Base-by-base conservation (phyloP, 257 asterid species). In the Solanum okadae region DNA sequence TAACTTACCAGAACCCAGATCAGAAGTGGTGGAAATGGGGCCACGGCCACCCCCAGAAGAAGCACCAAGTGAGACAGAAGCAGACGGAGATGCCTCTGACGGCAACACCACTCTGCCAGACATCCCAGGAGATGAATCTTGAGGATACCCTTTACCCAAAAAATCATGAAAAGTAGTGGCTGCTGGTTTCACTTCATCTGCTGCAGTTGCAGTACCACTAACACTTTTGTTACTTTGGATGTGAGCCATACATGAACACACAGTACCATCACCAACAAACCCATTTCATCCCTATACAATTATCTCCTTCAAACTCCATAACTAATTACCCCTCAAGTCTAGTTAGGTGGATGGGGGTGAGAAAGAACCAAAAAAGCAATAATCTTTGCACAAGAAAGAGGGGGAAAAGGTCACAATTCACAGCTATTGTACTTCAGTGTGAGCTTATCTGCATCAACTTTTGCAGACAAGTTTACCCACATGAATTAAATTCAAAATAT, bases 1-100 rank as follows among this genome's bases (percentile, higher is more conserved):
- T 86, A 84, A 52, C 91, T 91, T 76, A 96, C 98, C 99, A 88
- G 98, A 93, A 31, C 92, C 96, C 92, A 94, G 95, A 93, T 96
- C 98, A 91, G 98, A 95, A 89, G 95, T 93, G 86, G 95, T 87
- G 87, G 92, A 89, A 42, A 90, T 78, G 75, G 90, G 91, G 6
- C 92, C 92, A 61, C 93, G 91, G 88, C 92, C 93, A 59, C 91
- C 94, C 15, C 92, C 92, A 82, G 91, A 90, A 89, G 90, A 89
- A 38, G 90, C 94, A 81, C 93, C 93, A 70, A 89, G 65, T 38
- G 94, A 91, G 90, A 87, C 87, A 77, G 93, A 91, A 87, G 93
- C 93, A 31, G 98, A 92, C 34, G 94, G 96, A 46, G 96, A 94
- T 63, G 93, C 92, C 85, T 93, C 98, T 20, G 94, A 89, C 73